Evolutionary conservation across 805 yeast genomes (phyloP).

Genomic region (Candida michaelii): DNA sequence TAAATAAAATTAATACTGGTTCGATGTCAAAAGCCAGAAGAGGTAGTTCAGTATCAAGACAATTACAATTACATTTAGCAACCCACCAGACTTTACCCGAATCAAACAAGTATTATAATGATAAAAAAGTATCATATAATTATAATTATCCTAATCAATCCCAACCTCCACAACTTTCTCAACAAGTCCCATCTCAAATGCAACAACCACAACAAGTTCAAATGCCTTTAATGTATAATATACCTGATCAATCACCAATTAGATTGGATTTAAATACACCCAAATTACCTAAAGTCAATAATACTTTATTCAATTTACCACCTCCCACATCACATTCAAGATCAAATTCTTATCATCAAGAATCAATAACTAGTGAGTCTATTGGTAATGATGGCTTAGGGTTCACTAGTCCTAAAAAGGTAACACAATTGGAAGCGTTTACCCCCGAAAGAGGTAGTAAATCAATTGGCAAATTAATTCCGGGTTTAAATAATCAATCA

Average conservation of each 20-base stretch:
- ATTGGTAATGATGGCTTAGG: conserved; percentile 34
- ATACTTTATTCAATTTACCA: conserved; percentile 28
- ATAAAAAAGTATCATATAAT: conserved; percentile 13
- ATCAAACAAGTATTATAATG: conserved; percentile 31
- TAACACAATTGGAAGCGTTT: conserved; percentile 42
- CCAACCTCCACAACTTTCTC: neutral
- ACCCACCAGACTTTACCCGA: conserved; percentile 56
- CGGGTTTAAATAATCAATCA: conserved; percentile 47
- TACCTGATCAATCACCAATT: conserved; percentile 28
- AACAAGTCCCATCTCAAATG: neutral
- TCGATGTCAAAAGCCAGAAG: conserved; percentile 70
- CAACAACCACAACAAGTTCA: conserved; percentile 3
- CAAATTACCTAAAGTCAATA: conserved; percentile 30
- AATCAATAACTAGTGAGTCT: conserved; percentile 9
- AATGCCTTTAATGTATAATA: conserved; percentile 26
- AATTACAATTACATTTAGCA: conserved; percentile 71
- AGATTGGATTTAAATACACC: conserved; percentile 23
- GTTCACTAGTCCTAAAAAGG: conserved; percentile 43
- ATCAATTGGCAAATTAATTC: conserved; percentile 21
- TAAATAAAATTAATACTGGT: conserved; percentile 77
- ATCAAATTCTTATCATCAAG: conserved; percentile 13
- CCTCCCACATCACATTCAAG: conserved; percentile 27
- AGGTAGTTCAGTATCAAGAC: conserved; percentile 80
- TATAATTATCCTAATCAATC: conserved; percentile 6
- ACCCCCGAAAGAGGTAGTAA: conserved; percentile 46